Evolutionary conservation across 2,329 filamentous ascomycete species (phyloP), one percentile per base, ranked within the genome.

Genomic region (Aureobasidium vineae): DNA sequence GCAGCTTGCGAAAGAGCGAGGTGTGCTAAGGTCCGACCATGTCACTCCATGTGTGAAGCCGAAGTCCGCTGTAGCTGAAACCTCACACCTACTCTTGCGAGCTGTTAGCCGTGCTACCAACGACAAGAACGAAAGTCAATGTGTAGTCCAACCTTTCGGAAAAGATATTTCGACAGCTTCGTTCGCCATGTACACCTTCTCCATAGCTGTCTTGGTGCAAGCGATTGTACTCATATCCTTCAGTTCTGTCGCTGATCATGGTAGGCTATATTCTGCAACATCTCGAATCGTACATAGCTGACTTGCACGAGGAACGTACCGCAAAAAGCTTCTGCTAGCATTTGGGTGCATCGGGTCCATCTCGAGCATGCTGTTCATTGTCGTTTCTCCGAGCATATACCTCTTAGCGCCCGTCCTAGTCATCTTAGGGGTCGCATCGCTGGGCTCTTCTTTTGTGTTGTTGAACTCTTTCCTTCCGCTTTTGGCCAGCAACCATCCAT

Each of bases 181-280:
- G 76, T 97, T 97, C 76, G 92, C 91, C 71, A 92, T 97, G 90
- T 97, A 97, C 77, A 96, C 92, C 0, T 97, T 96, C 76, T 95
- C 91, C 54, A 80, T 93, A 71, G 96, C 92, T 72, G 93, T 97
- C 0, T 78, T 97, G 26, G 78, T 96, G 11, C 93, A 97, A 75
- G 90, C 92, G 0, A 76, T 97, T n/a, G 82, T 96, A 7, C 90
- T 98, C 53, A 89, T 97, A 69, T 95, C 91, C 71, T 96, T 97
- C 79, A 96, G 91, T 73, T 94, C 91, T 54, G 92, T 94, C 31
- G 93, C 93, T 53, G 94, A 98, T 76, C 91, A 97, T 78, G 93
- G 94, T 76, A 43, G n/a, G 40, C 15, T 36, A 47, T 26, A 26
- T 61, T 3, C 68, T 71, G 19, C 21, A 15, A 13, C 33, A 21